Percentiles rank a stretch among this genome's conserved stretches.
Conservation (phyloP, 2,329 filamentous ascomycete species). For the Clarireedia paspali region DNA sequence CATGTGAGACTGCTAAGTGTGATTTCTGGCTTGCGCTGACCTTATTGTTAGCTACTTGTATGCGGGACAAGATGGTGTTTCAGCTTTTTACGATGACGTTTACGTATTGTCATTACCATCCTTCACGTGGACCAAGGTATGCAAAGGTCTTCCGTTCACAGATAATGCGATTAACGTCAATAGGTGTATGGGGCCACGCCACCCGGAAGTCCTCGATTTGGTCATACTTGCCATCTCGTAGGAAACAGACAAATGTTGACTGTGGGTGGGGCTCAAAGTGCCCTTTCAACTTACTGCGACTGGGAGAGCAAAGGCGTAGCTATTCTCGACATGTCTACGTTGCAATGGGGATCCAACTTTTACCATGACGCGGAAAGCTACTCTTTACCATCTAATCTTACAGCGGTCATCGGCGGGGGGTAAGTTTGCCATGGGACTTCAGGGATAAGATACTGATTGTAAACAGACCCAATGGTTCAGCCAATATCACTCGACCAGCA, state of each 20-base stretch:
- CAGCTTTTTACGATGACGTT: conserved; percentile 34
- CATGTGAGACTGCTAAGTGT: conserved; percentile 23
- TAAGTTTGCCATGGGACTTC: neutral
- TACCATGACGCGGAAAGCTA: conserved; percentile 23
- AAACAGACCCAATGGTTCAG: conserved; percentile 3
- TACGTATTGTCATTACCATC: conserved; percentile 39
- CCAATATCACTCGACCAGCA: neutral
- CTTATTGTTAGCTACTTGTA: conserved; percentile 33
- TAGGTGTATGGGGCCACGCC: conserved; percentile 30
- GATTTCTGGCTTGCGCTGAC: conserved; percentile 6
- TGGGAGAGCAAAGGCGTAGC: conserved; percentile 28
- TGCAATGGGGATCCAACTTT: conserved; percentile 29
- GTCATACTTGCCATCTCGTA: conserved; percentile 34
- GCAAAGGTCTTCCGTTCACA: conserved; percentile 11
- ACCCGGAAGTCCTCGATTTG: conserved; percentile 28
- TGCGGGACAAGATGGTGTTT: conserved; percentile 35
- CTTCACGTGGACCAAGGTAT: conserved; percentile 33
- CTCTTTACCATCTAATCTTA: conserved; percentile 22
- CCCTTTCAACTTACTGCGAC: conserved; percentile 23
- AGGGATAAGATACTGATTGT: neutral
- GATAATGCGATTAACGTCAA: neutral
- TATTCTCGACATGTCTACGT: conserved; percentile 27
- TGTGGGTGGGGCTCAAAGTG: conserved; percentile 29
- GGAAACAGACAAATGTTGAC: conserved; percentile 35
- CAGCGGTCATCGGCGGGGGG: conserved; percentile 26